These are phyloP conservation scores for Knufia petricola DNA, from an alignment of 2,329 filamentous ascomycete species.

Conservation along the genomic window DNA sequence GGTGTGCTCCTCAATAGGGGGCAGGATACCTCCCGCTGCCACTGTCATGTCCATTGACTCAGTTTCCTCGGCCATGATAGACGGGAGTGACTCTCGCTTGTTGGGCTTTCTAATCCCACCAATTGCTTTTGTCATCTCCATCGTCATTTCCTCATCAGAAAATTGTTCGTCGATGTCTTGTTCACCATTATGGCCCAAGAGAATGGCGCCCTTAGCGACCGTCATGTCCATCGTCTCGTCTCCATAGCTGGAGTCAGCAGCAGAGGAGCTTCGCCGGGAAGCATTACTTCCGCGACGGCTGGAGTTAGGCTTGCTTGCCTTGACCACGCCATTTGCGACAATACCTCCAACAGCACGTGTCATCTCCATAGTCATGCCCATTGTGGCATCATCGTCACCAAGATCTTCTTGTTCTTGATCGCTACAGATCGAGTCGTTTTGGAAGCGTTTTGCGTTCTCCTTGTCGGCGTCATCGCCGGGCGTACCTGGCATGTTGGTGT, in stretches of 20 bases:
- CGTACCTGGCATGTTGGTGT: slow-evolving; percentile 15
- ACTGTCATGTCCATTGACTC: slow-evolving; percentile 39
- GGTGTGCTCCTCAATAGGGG: slow-evolving; percentile 26
- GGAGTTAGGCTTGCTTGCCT: slow-evolving; percentile 25
- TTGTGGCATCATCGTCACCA: slow-evolving; percentile 41
- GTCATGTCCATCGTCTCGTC: slow-evolving; percentile 50
- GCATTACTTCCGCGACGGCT: slow-evolving; percentile 28
- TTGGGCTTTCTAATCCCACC: slow-evolving; percentile 49
- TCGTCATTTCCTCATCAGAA: slow-evolving; percentile 39
- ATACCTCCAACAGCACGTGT: slow-evolving; percentile 76
- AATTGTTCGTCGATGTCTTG: slow-evolving; percentile 33
- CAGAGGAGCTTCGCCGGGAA: slow-evolving; percentile 29
- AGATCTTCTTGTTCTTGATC: slow-evolving; percentile 21
- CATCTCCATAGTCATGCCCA: slow-evolving; percentile 89
- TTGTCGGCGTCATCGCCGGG: slow-evolving; percentile 37
- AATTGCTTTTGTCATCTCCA: slow-evolving; percentile 51
- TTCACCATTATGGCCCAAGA: slow-evolving; percentile 26
- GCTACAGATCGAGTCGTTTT: slow-evolving; percentile 28
- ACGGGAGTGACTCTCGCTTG: slow-evolving; percentile 12
- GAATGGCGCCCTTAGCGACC: slow-evolving; percentile 43
- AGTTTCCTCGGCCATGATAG: slow-evolving; percentile 19
- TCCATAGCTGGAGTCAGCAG: slow-evolving; percentile 31
- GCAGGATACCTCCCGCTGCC: slow-evolving; percentile 37
- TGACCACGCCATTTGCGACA: slow-evolving; percentile 32
- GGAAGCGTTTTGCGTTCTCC: slow-evolving; percentile 34